Conservation (phyloP, 768 basidiomycete genomes). For the Crassisporium funariophilum region DNA sequence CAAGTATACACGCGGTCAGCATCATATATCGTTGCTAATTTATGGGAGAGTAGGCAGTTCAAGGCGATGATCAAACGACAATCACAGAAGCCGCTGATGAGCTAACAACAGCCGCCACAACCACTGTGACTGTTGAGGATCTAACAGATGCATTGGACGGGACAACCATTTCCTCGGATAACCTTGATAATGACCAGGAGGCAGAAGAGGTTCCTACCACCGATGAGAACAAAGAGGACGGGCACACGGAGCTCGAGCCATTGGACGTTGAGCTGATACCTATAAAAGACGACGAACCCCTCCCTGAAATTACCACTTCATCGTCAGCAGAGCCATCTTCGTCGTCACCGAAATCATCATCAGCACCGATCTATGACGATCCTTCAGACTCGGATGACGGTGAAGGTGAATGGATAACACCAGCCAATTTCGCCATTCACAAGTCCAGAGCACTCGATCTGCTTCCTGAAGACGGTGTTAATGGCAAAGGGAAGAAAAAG, state of each 20-base stretch:
- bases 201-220: constrained; percentile 10
- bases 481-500: constrained; percentile 38
- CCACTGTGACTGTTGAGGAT: constrained; percentile 16
- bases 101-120: background rate
- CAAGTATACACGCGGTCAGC: constrained; percentile 7
- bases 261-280: constrained; percentile 49
- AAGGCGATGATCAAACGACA: constrained; percentile 9
- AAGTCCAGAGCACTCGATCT: constrained; percentile 87
- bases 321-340: constrained; percentile 12
- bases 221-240: constrained; percentile 8
- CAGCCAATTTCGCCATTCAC: constrained; percentile 79
- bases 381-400: constrained; percentile 80
- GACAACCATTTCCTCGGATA: constrained; percentile 8
- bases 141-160: constrained; percentile 17
- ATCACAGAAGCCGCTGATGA: background rate
- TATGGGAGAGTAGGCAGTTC: constrained; percentile 34
- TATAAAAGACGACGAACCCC: constrained; percentile 25
- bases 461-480: constrained; percentile 56
- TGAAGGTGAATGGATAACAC: constrained; percentile 97
- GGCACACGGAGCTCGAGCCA: constrained; percentile 32
- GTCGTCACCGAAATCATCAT: constrained; percentile 21
- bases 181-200: constrained; percentile 2
- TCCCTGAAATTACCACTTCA: background rate
- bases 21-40: constrained; percentile 16
- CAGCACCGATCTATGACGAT: constrained; percentile 64